Percentiles rank a stretch among this genome's conserved stretches.
Evolutionary conservation across 768 basidiomycete genomes (phyloP).

Genomic region (Auricularia sp.): DNA sequence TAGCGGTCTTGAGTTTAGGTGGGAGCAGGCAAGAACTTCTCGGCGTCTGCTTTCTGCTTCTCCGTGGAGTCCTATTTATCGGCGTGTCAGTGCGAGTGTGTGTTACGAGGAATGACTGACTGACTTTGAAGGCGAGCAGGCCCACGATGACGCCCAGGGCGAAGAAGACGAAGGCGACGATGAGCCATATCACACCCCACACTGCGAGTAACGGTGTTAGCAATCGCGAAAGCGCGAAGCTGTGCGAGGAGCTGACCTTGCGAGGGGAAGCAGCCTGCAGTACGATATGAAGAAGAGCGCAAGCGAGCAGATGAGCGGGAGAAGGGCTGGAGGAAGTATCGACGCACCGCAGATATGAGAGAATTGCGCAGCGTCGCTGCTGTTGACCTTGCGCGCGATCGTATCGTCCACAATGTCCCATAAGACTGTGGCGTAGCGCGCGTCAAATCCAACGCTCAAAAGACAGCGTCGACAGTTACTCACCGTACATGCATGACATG

Average conservation of each 20-base stretch:
- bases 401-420: conserved; percentile 94
- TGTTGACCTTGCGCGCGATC: conserved; percentile 71
- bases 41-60: conserved; percentile 42
- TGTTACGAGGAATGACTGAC: no score
- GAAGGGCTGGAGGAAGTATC: no score
- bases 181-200: conserved; percentile 85
- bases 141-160: conserved; percentile 68
- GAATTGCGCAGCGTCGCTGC: conserved; percentile 81
- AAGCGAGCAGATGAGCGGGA: neutral
- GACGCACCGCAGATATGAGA: conserved; percentile 57
- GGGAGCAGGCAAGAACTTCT: conserved; percentile 42
- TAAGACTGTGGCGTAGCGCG: conserved; percentile 29
- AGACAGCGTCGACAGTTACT: no score
- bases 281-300: no score
- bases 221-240: neutral
- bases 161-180: conserved; percentile 67
- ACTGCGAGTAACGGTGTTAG: conserved; percentile 32
- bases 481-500: conserved; percentile 72
- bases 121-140: conserved; percentile 70
- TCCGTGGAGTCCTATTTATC: conserved; percentile 43
- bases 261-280: conserved; percentile 60
- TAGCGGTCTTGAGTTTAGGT: no score
- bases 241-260: conserved; percentile 36
- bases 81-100: no score
- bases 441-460: no score